Conservation (phyloP, 2,329 filamentous ascomycete genomes). For the Phaeoacremonium minimum region DNA sequence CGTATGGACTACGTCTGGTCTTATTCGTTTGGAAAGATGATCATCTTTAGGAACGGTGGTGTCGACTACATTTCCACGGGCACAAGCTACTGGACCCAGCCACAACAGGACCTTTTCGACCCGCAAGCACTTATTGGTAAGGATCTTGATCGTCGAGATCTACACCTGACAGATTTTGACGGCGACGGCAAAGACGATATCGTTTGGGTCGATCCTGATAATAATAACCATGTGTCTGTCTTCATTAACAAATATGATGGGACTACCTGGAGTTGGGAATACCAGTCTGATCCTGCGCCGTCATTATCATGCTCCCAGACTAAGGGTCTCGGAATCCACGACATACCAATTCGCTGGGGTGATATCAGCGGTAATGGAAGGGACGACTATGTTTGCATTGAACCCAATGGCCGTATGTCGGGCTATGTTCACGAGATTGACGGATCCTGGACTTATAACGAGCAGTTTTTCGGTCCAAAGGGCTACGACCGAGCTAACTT, state of each 20-base stretch:
- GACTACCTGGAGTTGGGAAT: slow-evolving; percentile 1
- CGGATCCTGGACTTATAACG: slow-evolving; percentile 10
- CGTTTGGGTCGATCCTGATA: slow-evolving; percentile 1
- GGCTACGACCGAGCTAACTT: slow-evolving; percentile 27
- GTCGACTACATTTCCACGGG: neutral
- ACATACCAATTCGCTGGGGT: neutral
- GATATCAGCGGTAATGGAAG: slow-evolving; percentile 10
- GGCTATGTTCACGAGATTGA: slow-evolving; percentile 8
- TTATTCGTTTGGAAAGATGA: slow-evolving; percentile 3
- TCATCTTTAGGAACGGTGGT: slow-evolving; percentile 4
- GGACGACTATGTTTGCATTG: slow-evolving; percentile 11
- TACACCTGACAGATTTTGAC: slow-evolving; percentile 10
- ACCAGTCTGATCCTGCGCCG: slow-evolving; percentile 4
- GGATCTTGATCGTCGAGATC: slow-evolving; percentile 1
- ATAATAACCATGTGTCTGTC: neutral
- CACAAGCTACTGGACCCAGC: slow-evolving; percentile 4
- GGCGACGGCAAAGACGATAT: slow-evolving; percentile 10
- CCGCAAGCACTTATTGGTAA: neutral
- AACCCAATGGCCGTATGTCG: slow-evolving; percentile 6
- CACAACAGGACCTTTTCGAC: slow-evolving; percentile 4
- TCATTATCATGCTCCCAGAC: slow-evolving; percentile 1
- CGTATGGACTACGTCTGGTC: slow-evolving; percentile 7
- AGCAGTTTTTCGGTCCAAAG: slow-evolving; percentile 20
- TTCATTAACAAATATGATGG: slow-evolving; percentile 1
- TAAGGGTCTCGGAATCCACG: slow-evolving; percentile 2